A percentile compares a stretch with the other conserved stretches of the same genome.
Conservation (phyloP, 1,284 basidiomycete species). For the Ganoderma multipileum region DNA sequence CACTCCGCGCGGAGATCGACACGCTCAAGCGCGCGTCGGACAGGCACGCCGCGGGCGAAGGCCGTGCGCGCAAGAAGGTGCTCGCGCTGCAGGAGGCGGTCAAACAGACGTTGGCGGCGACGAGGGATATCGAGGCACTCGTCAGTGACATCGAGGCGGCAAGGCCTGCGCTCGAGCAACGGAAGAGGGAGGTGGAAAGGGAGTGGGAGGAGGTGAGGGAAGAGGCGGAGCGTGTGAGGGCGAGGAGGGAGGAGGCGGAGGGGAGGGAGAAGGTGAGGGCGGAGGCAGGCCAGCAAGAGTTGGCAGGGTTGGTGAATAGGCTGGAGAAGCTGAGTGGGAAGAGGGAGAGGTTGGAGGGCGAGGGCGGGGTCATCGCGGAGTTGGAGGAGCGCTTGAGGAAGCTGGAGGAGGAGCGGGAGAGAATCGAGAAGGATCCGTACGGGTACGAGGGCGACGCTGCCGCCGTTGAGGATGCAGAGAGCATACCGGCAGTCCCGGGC, state of each 20-base stretch:
- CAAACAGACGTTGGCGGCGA: slow-evolving; percentile 67
- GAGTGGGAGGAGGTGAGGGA: slow-evolving; percentile 51
- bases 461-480: slow-evolving; percentile 23
- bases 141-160: slow-evolving; percentile 57
- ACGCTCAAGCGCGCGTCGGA: slow-evolving; percentile 75
- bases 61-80: slow-evolving; percentile 74
- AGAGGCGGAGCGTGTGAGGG: slow-evolving; percentile 40
- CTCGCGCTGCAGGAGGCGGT: slow-evolving; percentile 80
- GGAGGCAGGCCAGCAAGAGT: slow-evolving; percentile 49
- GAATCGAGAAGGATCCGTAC: slow-evolving; percentile 44
- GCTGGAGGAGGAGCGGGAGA: slow-evolving; percentile 47
- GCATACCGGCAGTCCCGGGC: neutral
- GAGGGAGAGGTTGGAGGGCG: slow-evolving; percentile 62
- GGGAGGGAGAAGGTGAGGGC: slow-evolving; percentile 50
- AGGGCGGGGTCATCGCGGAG: slow-evolving; percentile 44
- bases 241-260: slow-evolving; percentile 46
- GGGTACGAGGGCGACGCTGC: slow-evolving; percentile 38
- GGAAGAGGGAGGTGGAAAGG: slow-evolving; percentile 52
- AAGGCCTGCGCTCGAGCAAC: slow-evolving; percentile 53
- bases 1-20: slow-evolving; percentile 78
- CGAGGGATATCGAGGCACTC: slow-evolving; percentile 60
- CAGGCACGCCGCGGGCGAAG: slow-evolving; percentile 68
- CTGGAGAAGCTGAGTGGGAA: slow-evolving; percentile 62
- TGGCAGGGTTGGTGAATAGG: slow-evolving; percentile 46
- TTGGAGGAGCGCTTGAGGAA: slow-evolving; percentile 48